phyloP scores from a whole-genome alignment of 495 filamentous ascomycete genomes.

The Penicillium canescens region DNA sequence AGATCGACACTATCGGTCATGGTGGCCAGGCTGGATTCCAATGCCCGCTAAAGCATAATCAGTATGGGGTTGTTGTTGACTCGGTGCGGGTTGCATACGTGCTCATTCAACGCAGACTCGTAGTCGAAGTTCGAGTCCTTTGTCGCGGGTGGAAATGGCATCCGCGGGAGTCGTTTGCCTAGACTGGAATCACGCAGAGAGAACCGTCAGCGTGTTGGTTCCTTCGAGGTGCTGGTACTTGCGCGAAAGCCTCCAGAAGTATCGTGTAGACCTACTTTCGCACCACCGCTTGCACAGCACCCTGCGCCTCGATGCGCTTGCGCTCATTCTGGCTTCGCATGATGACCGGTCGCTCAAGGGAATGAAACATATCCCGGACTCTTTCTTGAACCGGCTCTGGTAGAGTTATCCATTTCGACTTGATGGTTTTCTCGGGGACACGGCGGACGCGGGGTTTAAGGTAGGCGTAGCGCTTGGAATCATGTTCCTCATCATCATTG shows the following conservation, averaged over 20 bases:
- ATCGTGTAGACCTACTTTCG: slow-evolving; percentile 36
- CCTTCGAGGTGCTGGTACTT: neutral
- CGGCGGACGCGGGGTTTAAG: slow-evolving; percentile 52
- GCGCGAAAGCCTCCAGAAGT: slow-evolving; percentile 8
- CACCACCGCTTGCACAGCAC: slow-evolving; percentile 48
- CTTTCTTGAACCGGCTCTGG: slow-evolving; percentile 51
- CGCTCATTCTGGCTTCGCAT: slow-evolving; percentile 53
- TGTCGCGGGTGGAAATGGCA: slow-evolving; percentile 60
- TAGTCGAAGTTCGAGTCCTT: slow-evolving; percentile 61
- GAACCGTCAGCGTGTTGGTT: slow-evolving; percentile 17
- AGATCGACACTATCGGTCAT: slow-evolving; percentile 54
- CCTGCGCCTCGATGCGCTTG: slow-evolving; percentile 57
- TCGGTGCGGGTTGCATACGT: slow-evolving; percentile 33
- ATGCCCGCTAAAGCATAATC: slow-evolving; percentile 34
- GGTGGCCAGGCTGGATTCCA: slow-evolving; percentile 55
- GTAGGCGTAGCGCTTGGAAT: slow-evolving; percentile 39
- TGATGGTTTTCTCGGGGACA: slow-evolving; percentile 57
- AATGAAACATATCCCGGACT: slow-evolving; percentile 52
- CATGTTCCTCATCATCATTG: slow-evolving; percentile 20
- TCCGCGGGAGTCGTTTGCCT: slow-evolving; percentile 50
- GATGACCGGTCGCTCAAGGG: slow-evolving; percentile 57
- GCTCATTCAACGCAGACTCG: slow-evolving; percentile 58
- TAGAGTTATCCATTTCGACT: slow-evolving; percentile 59
- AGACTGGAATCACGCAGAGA: slow-evolving; percentile 30
- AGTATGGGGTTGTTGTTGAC: neutral